A percentile compares a stretch with the other conserved stretches of the same genome.
Evolutionary conservation across 2,329 filamentous ascomycete genomes (phyloP).

Genomic region (Zasmidium angulare): DNA sequence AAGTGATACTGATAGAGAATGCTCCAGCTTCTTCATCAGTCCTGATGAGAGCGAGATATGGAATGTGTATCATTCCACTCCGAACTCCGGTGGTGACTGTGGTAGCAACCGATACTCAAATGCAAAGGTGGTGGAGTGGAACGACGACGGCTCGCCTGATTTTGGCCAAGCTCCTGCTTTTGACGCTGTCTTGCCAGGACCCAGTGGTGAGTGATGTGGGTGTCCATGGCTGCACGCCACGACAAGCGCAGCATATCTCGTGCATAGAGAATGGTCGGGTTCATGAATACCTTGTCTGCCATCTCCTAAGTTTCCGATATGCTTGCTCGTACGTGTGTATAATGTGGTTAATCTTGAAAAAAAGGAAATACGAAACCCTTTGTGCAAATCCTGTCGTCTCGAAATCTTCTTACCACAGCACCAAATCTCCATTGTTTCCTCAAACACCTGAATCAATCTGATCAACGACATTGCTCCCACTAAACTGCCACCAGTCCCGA

Average conservation of each 20-base stretch:
- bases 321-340: too few species aligned
- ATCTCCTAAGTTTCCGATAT: neutral
- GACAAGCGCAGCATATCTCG: too few species aligned
- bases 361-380: neutral
- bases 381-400: neutral
- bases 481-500: slow-evolving; percentile 26
- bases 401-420: neutral
- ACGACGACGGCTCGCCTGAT: slow-evolving; percentile 53
- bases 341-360: too few species aligned
- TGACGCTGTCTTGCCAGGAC: slow-evolving; percentile 25
- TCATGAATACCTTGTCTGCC: too few species aligned
- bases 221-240: neutral
- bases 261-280: too few species aligned
- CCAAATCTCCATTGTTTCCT: neutral
- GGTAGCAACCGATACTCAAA: slow-evolving; percentile 56
- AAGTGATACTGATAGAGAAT: too few species aligned
- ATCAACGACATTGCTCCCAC: slow-evolving; percentile 20
- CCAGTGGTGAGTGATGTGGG: slow-evolving; percentile 17
- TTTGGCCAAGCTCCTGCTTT: slow-evolving; percentile 45
- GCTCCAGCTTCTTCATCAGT: slow-evolving; percentile 56
- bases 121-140: slow-evolving; percentile 52
- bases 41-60: slow-evolving; percentile 56
- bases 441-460: slow-evolving; percentile 30
- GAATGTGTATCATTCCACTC: slow-evolving; percentile 58
- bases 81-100: slow-evolving; percentile 51